phyloP scores from a whole-genome alignment of 305 asterid species.

The Fraxinus paxiana region DNA sequence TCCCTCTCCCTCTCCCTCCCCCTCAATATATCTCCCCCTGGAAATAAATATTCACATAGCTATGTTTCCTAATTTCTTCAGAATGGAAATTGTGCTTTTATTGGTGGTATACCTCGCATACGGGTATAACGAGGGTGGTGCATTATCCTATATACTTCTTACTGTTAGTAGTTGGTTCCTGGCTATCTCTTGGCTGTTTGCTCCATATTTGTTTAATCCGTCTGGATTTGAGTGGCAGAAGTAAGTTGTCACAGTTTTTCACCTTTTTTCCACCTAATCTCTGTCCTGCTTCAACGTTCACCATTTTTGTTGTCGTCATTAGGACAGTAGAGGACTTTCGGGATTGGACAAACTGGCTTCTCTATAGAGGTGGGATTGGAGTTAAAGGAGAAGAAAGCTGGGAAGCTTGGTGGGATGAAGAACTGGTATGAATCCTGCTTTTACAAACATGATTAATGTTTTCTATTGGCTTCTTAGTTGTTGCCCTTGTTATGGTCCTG shows the following conservation, averaged over 20 bases:
- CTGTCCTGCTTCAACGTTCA: conserved; percentile 26
- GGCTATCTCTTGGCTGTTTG: conserved; percentile 80
- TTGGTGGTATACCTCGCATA: conserved; percentile 80
- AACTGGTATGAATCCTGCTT: conserved; percentile 55
- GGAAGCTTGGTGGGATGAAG: conserved; percentile 99
- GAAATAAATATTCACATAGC: conserved; percentile 7
- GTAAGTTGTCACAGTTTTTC: conserved; percentile 39
- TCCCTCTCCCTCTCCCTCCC: conserved; percentile 33
- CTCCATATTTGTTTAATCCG: conserved; percentile 92
- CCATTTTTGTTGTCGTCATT: conserved; percentile 23
- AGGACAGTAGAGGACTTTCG: conserved; percentile 98
- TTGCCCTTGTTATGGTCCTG: conserved; percentile 20
- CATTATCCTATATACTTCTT: conserved; percentile 75
- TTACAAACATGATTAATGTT: conserved; percentile 3
- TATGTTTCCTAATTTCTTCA: conserved; percentile 36
- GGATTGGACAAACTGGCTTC: conserved; percentile 99
- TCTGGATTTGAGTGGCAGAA: conserved; percentile 98
- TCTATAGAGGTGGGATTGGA: conserved; percentile 98
- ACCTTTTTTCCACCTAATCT: conserved; percentile 12
- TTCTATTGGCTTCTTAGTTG: conserved; percentile 15
- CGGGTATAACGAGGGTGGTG: conserved; percentile 70
- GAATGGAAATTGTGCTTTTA: conserved; percentile 80
- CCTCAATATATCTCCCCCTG: conserved; percentile 1
- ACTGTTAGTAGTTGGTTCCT: conserved; percentile 89
- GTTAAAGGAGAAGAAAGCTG: conserved; percentile 99